Conservation (phyloP, 768 basidiomycete species). For the Russula emetica region DNA sequence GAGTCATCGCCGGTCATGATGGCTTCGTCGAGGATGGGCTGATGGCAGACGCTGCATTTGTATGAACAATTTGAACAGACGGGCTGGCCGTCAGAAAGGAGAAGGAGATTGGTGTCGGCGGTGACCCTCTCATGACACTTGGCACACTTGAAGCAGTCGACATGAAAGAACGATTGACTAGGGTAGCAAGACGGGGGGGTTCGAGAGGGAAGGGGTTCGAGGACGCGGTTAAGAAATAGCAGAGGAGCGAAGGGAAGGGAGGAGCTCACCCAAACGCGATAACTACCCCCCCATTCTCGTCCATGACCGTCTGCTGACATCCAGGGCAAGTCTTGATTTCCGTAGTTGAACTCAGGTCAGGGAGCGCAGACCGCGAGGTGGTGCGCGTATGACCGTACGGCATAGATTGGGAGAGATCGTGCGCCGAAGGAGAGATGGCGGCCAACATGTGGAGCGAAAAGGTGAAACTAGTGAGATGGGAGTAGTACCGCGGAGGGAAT, state of each 20-base stretch:
- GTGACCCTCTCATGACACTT: constrained; percentile 91
- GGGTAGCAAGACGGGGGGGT: background rate
- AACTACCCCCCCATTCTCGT: constrained; percentile 79
- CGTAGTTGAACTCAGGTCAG: constrained; percentile 25
- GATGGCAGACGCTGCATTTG: constrained; percentile 90
- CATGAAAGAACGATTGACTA: constrained; percentile 92
- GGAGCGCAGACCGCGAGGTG: constrained; percentile 1
- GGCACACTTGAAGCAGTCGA: constrained; percentile 94
- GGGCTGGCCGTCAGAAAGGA: constrained; percentile 96
- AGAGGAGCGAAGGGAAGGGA: background rate
- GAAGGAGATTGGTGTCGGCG: constrained; percentile 93
- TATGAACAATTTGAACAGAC: constrained; percentile 93
- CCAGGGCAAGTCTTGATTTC: constrained; percentile 74
- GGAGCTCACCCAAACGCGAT: constrained; percentile 83
- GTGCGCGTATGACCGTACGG: constrained; percentile 17
- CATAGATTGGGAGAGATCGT: constrained; percentile 18
- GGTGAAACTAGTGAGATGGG: background rate
- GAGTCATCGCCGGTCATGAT: constrained; percentile 99
- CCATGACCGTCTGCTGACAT: constrained; percentile 75
- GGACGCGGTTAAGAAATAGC: background rate
- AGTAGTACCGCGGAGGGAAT: background rate
- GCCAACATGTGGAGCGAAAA: constrained; percentile 17
- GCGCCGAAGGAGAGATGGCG: constrained; percentile 15
- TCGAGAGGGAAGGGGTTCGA: constrained; percentile 1
- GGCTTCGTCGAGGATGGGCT: constrained; percentile 95